Evolutionary conservation across 2,329 filamentous ascomycete genomes (phyloP).

Genomic region (Drechslerella dactyloides): DNA sequence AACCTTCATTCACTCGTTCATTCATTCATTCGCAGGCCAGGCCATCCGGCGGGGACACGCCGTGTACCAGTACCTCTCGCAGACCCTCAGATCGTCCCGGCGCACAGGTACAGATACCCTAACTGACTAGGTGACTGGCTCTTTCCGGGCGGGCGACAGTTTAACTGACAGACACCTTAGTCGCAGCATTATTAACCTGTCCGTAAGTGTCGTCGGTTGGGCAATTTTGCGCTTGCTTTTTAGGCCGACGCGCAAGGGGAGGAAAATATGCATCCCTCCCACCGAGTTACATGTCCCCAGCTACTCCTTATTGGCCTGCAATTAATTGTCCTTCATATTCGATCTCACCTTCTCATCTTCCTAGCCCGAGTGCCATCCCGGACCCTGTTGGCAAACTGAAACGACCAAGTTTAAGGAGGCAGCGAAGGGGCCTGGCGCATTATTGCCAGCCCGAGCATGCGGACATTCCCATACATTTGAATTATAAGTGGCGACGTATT

Average conservation of each 20-base stretch:
- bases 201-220: constrained; percentile 8
- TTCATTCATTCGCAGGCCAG: too few relatives aligned
- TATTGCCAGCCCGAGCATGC: constrained; percentile 11
- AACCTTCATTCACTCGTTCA: too few relatives aligned
- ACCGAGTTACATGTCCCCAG: too few relatives aligned
- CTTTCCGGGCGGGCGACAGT: neutral
- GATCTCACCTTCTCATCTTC: constrained; percentile 19
- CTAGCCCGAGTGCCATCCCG: constrained; percentile 23
- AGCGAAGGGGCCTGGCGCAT: constrained; percentile 7
- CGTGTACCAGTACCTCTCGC: neutral
- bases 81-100: neutral
- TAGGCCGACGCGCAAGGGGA: constrained; percentile 22
- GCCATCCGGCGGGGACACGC: neutral
- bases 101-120: neutral
- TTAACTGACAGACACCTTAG: neutral
- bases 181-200: constrained; percentile 4
- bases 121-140: too few relatives aligned
- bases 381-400: constrained; percentile 45
- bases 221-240: constrained; percentile 31
- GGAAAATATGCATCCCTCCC: constrained; percentile 11
- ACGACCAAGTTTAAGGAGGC: constrained; percentile 38
- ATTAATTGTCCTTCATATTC: constrained; percentile 18
- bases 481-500: neutral
- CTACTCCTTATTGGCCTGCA: neutral
- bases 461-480: neutral